These are phyloP conservation scores for Macroventuria anomochaeta DNA, from an alignment of 2,329 filamentous ascomycete species.

Conservation along the genomic window DNA sequence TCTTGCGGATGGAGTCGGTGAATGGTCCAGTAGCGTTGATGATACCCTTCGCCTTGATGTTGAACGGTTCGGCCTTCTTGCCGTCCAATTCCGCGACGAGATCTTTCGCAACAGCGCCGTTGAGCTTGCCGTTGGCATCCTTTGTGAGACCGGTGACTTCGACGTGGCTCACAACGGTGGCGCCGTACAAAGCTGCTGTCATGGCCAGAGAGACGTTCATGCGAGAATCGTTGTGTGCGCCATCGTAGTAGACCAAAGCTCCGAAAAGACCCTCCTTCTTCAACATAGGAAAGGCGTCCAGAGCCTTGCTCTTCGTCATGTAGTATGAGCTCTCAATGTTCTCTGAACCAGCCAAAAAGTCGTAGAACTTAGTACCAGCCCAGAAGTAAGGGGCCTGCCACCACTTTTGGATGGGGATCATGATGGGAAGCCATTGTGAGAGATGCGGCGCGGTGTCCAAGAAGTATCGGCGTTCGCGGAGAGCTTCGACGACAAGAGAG, in stretches of 20 bases:
- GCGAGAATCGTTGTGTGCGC: conserved; percentile 87
- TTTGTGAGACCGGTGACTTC: conserved; percentile 81
- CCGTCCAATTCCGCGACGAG: conserved; percentile 71
- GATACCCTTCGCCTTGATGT: conserved; percentile 77
- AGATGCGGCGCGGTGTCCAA: conserved; percentile 83
- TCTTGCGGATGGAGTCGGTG: conserved; percentile 82
- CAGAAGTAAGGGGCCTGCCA: conserved; percentile 84
- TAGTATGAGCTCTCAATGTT: conserved; percentile 92
- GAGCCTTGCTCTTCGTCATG: conserved; percentile 81
- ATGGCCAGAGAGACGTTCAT: conserved; percentile 91
- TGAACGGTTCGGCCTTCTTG: conserved; percentile 67
- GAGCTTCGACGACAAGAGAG: conserved; percentile 78
- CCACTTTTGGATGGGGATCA: conserved; percentile 82
- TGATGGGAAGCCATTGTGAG: conserved; percentile 80
- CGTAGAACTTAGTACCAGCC: conserved; percentile 81
- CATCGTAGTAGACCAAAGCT: conserved; percentile 88
- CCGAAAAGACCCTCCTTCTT: conserved; percentile 80
- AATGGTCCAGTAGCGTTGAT: conserved; percentile 92
- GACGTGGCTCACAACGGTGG: conserved; percentile 81
- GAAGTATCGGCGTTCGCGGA: conserved; percentile 83
- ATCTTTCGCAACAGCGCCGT: conserved; percentile 76
- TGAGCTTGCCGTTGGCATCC: conserved; percentile 73
- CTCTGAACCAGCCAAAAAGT: conserved; percentile 82
- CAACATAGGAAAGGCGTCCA: conserved; percentile 88
- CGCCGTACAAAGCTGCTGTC: conserved; percentile 86